Evolutionary conservation across 208 protist genomes (phyloP).

Genomic region (Crithidia acanthocephali): DNA sequence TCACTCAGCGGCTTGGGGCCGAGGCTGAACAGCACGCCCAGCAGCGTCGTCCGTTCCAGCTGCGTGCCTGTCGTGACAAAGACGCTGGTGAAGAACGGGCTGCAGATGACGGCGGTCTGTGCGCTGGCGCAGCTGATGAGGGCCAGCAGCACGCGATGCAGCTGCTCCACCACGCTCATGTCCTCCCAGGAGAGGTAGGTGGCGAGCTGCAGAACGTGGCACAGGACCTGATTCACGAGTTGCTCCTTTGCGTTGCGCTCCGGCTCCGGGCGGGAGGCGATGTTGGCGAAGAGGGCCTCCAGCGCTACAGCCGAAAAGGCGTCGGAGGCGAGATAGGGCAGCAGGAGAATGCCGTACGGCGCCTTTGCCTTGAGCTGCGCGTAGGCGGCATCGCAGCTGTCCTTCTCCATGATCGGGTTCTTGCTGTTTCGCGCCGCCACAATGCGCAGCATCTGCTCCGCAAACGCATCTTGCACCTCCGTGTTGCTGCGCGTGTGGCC

Average conservation of each 20-base stretch:
- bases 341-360: conserved; percentile 54
- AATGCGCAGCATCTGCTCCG: conserved; percentile 62
- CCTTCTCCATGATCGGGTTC: conserved; percentile 45
- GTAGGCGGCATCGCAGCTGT: conserved; percentile 49
- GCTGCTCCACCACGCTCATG: conserved; percentile 40
- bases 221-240: conserved; percentile 74
- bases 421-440: conserved; percentile 39
- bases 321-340: conserved; percentile 83
- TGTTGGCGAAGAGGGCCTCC: conserved; percentile 71
- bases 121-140: conserved; percentile 50
- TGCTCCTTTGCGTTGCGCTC: conserved; percentile 39
- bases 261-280: conserved; percentile 37
- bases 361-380: conserved; percentile 38
- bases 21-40: conserved; percentile 81
- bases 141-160: conserved; percentile 50
- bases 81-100: conserved; percentile 59
- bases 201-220: conserved; percentile 64
- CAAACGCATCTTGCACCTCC: conserved; percentile 41
- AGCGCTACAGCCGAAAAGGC: conserved; percentile 53
- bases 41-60: conserved; percentile 71
- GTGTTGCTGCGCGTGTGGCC: not conserved
- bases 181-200: conserved; percentile 53
- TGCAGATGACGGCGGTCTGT: conserved; percentile 50
- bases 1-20: conserved; percentile 33
- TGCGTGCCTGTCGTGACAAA: conserved; percentile 55